phyloP scores from a whole-genome alignment of 2,329 filamentous ascomycete genomes.

The Dactylellina leptospora region DNA sequence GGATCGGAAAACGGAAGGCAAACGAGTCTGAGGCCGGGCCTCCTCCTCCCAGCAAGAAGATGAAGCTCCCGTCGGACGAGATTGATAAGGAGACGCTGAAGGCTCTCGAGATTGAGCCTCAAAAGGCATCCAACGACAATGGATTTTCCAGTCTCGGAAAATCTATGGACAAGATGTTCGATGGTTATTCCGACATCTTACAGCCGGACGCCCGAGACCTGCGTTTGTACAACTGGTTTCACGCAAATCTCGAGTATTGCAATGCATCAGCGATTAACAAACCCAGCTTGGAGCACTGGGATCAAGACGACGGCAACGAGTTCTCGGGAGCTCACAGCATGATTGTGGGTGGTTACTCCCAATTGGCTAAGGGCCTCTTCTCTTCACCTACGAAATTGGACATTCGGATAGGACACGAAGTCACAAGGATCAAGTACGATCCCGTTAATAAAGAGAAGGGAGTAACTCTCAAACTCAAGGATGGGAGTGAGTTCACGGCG shows the following conservation, averaged over 20 bases:
- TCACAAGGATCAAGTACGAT: conserved; percentile 73
- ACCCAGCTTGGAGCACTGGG: conserved; percentile 89
- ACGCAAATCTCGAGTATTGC: conserved; percentile 97
- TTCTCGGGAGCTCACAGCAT: conserved; percentile 95
- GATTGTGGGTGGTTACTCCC: conserved; percentile 91
- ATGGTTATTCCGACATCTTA: conserved; percentile 83
- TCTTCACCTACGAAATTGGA: conserved; percentile 79
- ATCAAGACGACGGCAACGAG: conserved; percentile 96
- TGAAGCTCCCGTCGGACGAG: conserved; percentile 4
- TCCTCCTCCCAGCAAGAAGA: conserved; percentile 16
- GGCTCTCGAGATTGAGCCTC: conserved; percentile 69
- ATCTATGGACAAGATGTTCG: conserved; percentile 90
- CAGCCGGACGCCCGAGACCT: conserved; percentile 86
- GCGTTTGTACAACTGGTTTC: conserved; percentile 94
- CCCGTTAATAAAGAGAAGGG: conserved; percentile 59
- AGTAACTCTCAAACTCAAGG: conserved; percentile 58
- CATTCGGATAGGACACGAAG: conserved; percentile 75
- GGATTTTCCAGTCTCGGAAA: conserved; percentile 79
- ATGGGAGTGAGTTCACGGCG: conserved; percentile 74
- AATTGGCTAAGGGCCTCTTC: conserved; percentile 85
- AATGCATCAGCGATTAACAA: conserved; percentile 89
- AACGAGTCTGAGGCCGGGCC: conserved; percentile 49
- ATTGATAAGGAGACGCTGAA: conserved; percentile 17
- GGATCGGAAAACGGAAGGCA: conserved; percentile 52
- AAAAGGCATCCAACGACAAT: conserved; percentile 69